These are phyloP conservation scores for Spizellomyces punctatus DNA, from an alignment of 192 early-diverging fungal species.

Conservation along the genomic window DNA sequence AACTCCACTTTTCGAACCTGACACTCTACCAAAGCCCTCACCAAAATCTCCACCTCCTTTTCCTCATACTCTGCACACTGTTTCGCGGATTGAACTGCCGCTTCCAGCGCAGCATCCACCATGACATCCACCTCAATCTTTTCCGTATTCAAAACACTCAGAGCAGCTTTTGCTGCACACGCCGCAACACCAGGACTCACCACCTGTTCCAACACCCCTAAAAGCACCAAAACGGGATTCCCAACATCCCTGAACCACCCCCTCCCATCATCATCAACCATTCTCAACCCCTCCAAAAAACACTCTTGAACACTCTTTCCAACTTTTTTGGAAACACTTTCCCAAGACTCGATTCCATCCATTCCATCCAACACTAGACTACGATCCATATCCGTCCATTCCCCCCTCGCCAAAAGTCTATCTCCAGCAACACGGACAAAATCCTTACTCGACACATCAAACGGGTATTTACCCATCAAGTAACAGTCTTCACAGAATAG, in stretches of 20 bases:
- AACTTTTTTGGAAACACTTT: neutral
- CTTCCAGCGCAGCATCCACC: neutral
- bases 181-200: constrained; percentile 27
- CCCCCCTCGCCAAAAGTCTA: neutral
- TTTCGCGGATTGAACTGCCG: neutral
- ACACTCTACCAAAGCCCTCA: constrained; percentile 3
- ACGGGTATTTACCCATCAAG: constrained; percentile 17
- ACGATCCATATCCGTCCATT: neutral
- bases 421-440: constrained; percentile 2
- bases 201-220: neutral
- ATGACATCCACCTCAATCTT: neutral
- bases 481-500: constrained; percentile 23
- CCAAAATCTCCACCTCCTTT: constrained; percentile 13
- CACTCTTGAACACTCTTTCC: neutral
- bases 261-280: neutral
- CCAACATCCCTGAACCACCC: neutral
- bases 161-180: constrained; percentile 7
- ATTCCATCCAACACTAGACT: too few relatives aligned
- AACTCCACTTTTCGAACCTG: constrained; percentile 14
- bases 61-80: constrained; percentile 2
- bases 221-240: constrained; percentile 27
- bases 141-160: neutral
- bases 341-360: neutral
- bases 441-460: constrained; percentile 7
- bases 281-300: neutral